Percentiles rank a stretch among this genome's conserved stretches.
phyloP scores from a whole-genome alignment of 164 flowering plant genomes.

The Kalanchoe fedtschenkoi region DNA sequence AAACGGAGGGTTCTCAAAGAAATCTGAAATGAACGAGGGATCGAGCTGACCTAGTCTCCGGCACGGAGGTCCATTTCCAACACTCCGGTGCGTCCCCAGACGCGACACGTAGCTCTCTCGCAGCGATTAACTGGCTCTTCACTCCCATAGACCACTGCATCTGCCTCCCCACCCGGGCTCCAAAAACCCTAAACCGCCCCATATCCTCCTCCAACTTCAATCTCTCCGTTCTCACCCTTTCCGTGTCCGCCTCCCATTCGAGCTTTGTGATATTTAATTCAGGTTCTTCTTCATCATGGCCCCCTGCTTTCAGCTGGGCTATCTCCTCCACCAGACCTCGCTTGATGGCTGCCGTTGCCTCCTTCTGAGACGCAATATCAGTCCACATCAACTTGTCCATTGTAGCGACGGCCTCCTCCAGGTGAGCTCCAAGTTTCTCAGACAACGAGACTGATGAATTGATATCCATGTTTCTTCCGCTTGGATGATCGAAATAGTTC shows the following conservation, averaged over 20 bases:
- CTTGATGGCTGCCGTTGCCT: background rate
- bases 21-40: background rate
- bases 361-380: background rate
- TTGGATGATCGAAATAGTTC: background rate
- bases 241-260: background rate
- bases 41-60: background rate
- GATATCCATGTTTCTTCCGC: background rate
- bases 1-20: too few species aligned
- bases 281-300: background rate
- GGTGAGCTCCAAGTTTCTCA: background rate
- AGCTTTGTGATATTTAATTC: background rate
- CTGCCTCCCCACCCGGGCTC: background rate
- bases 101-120: background rate
- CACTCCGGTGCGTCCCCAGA: background rate
- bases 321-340: background rate
- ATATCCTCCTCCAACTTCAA: background rate
- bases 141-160: background rate
- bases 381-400: background rate
- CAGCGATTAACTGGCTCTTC: background rate
- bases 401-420: background rate
- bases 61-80: background rate
- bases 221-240: background rate
- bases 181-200: background rate
- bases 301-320: background rate
- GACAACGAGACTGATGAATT: background rate